These are phyloP conservation scores for Aphanocladium album DNA, from an alignment of 2,329 filamentous ascomycete species.

Conservation along the genomic window DNA sequence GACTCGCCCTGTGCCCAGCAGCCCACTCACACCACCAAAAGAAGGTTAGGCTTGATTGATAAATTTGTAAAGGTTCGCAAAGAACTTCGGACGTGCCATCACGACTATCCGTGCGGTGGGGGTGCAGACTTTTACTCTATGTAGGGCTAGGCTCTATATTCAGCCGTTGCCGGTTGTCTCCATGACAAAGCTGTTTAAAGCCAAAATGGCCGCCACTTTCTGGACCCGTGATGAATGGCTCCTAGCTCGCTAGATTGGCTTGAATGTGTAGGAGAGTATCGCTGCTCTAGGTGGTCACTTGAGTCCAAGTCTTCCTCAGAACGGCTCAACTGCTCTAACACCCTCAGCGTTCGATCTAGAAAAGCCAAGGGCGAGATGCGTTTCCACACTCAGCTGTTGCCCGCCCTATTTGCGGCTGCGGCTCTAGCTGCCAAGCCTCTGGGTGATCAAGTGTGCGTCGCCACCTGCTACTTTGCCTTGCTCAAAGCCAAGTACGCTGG, in stretches of 20 bases:
- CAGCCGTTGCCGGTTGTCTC: neutral
- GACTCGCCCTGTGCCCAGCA: neutral
- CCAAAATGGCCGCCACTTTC: neutral
- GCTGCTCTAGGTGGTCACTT: neutral
- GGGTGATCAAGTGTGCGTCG: constrained; percentile 17
- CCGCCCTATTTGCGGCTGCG: neutral
- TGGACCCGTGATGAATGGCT: neutral
- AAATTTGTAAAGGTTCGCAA: neutral
- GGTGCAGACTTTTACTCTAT: constrained; percentile 1
- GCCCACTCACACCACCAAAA: constrained; percentile 4
- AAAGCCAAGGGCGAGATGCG: neutral
- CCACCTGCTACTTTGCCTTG: constrained; percentile 19
- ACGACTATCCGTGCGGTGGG: neutral
- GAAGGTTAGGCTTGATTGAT: neutral
- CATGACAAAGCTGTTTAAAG: neutral
- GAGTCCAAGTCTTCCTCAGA: neutral
- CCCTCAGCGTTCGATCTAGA: neutral
- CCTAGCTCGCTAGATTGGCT: neutral
- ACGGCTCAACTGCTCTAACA: neutral
- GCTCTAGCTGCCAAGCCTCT: constrained; percentile 16
- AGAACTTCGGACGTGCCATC: neutral
- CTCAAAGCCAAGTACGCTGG: constrained; percentile 16
- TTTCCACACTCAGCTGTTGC: constrained; percentile 4
- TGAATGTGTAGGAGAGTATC: neutral
- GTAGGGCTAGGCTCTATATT: neutral